phyloP scores from a whole-genome alignment of 2,329 filamentous ascomycete species.

The Fusarium liriodendri region DNA sequence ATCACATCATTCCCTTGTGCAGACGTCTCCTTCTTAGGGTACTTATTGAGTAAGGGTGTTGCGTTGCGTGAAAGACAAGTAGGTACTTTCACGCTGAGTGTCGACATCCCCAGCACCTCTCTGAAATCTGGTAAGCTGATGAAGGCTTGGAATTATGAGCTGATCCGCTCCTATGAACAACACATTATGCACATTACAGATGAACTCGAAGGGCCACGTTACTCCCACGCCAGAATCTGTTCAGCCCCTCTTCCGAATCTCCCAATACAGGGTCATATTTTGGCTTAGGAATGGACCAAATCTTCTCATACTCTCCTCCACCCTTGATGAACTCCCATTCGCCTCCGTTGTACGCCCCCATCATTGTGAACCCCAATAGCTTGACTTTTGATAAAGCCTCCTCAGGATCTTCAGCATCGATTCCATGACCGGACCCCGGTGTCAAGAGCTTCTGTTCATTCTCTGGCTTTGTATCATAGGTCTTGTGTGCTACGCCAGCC shows the following conservation, averaged over 20 bases:
- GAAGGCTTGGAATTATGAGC: not conserved
- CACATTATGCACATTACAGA: not conserved
- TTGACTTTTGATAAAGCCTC: constrained; percentile 50
- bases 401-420: constrained; percentile 49
- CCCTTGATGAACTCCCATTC: constrained; percentile 36
- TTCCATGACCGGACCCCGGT: constrained; percentile 55
- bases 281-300: constrained; percentile 34
- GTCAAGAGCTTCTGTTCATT: constrained; percentile 51
- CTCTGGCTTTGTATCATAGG: constrained; percentile 54
- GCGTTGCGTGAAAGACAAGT: not conserved
- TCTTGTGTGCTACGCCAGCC: constrained; percentile 67
- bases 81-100: not conserved
- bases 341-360: constrained; percentile 61
- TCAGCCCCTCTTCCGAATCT: not conserved
- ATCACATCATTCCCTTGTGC: not conserved
- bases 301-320: constrained; percentile 34
- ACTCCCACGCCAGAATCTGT: not conserved
- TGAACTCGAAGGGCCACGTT: not conserved
- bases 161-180: not conserved
- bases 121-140: not conserved
- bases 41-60: not conserved
- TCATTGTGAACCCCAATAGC: constrained; percentile 46
- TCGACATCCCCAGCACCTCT: not conserved
- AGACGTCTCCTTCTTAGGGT: no score
- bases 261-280: constrained; percentile 35